Conservation (phyloP, 805 yeast species). For the Candida boidinii region DNA sequence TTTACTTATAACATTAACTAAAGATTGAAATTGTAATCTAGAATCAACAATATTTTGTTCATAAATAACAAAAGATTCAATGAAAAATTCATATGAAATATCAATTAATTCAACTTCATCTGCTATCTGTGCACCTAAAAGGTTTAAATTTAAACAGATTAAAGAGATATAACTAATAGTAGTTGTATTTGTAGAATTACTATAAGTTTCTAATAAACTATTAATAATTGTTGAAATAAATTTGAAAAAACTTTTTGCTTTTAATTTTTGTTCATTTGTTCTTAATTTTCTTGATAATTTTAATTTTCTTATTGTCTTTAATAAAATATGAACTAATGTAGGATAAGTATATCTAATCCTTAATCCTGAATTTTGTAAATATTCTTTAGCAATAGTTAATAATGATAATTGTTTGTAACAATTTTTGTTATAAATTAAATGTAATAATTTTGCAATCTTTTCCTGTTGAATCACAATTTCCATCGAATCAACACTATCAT, state of each 20-base stretch:
- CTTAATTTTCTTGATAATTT: slow-evolving; percentile 18
- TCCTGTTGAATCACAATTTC: slow-evolving; percentile 44
- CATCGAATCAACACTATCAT: slow-evolving; percentile 16
- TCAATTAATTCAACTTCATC: slow-evolving; percentile 69
- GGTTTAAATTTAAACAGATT: slow-evolving; percentile 37
- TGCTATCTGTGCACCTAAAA: slow-evolving; percentile 66
- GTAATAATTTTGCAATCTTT: slow-evolving; percentile 60
- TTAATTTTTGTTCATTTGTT: slow-evolving; percentile 13
- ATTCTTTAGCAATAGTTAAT: slow-evolving; percentile 34
- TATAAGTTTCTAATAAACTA: slow-evolving; percentile 44
- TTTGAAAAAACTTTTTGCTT: slow-evolving; percentile 44
- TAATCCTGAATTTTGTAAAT: slow-evolving; percentile 43
- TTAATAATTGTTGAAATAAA: slow-evolving; percentile 61
- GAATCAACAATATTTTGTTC: slow-evolving; percentile 54
- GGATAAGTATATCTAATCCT: slow-evolving; percentile 67
- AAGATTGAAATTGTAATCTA: slow-evolving; percentile 38
- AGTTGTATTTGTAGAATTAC: slow-evolving; percentile 21
- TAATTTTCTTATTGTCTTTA: slow-evolving; percentile 49
- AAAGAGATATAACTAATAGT: slow-evolving; percentile 23
- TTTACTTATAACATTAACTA: slow-evolving; percentile 37
- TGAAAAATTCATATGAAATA: slow-evolving; percentile 79
- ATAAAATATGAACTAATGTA: slow-evolving; percentile 54
- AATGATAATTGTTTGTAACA: slow-evolving; percentile 37
- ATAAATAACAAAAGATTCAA: slow-evolving; percentile 78
- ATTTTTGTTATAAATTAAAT: slow-evolving; percentile 46